A percentile compares a stretch with the other conserved stretches of the same genome.
Evolutionary conservation across 1,284 basidiomycete genomes (phyloP).

Genomic region (Cerioporus squamosus): DNA sequence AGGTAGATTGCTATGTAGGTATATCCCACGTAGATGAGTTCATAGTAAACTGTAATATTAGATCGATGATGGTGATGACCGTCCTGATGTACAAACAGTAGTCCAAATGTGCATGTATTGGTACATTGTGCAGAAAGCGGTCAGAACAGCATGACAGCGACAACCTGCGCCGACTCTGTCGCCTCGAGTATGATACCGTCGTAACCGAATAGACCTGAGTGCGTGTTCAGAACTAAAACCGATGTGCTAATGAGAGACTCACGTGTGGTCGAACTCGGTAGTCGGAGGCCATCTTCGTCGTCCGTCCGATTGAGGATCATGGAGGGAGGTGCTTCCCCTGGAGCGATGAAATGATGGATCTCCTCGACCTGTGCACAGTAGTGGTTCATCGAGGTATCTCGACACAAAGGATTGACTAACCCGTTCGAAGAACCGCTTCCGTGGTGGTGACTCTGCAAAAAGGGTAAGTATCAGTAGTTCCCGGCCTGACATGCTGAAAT

Average conservation of each 20-base stretch:
- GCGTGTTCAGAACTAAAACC: neutral
- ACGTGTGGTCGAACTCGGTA: constrained; percentile 80
- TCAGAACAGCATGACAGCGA: constrained; percentile 73
- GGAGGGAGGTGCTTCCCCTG: constrained; percentile 70
- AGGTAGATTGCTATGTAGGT: neutral
- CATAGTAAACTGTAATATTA: neutral
- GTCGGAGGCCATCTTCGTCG: constrained; percentile 73
- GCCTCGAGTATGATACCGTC: constrained; percentile 85
- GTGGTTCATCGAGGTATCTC: neutral
- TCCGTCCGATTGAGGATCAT: constrained; percentile 89
- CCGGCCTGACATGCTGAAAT: constrained; percentile 1
- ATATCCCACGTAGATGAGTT: neutral
- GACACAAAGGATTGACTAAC: constrained; percentile 38
- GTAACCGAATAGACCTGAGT: constrained; percentile 72
- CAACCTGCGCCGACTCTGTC: constrained; percentile 76
- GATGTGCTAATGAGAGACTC: constrained; percentile 37
- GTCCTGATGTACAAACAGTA: neutral
- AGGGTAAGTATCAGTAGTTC: neutral
- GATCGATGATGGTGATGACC: neutral
- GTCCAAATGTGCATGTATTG: neutral
- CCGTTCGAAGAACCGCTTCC: constrained; percentile 69
- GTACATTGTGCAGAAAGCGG: neutral
- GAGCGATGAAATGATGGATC: constrained; percentile 74
- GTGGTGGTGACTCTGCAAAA: constrained; percentile 62
- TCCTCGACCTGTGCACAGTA: constrained; percentile 60